Conservation (phyloP, 2,329 filamentous ascomycete species). For the Pezicula rhizophila region DNA sequence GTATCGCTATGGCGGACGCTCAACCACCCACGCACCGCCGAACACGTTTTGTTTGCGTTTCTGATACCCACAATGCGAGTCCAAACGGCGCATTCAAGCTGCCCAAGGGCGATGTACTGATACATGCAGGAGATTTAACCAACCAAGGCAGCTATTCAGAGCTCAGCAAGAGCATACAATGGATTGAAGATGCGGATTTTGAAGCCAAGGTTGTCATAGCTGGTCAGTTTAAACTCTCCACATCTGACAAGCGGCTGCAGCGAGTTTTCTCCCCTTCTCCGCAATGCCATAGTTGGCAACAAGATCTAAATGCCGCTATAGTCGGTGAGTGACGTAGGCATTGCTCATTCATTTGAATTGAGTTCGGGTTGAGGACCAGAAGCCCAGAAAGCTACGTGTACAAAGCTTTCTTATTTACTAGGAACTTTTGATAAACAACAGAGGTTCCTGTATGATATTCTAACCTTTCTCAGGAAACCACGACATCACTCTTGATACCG, state of each 20-base stretch:
- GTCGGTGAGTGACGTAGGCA: too few relatives aligned
- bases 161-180: conserved; percentile 55
- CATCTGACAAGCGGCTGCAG: too few relatives aligned
- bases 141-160: conserved; percentile 61
- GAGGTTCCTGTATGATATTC: background rate
- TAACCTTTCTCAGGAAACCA: conserved; percentile 55
- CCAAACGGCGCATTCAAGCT: conserved; percentile 48
- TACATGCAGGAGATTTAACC: conserved; percentile 72
- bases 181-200: conserved; percentile 63
- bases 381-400: background rate
- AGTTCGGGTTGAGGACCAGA: background rate
- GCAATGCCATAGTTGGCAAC: too few relatives aligned
- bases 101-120: conserved; percentile 66
- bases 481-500: conserved; percentile 63
- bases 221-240: conserved; percentile 35
- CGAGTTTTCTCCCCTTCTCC: background rate
- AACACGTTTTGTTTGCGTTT: conserved; percentile 68
- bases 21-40: conserved; percentile 22
- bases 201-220: conserved; percentile 66
- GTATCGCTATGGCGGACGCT: background rate
- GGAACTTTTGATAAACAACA: background rate
- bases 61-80: conserved; percentile 67
- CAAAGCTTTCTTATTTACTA: conserved; percentile 1
- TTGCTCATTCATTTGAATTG: too few relatives aligned
- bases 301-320: too few relatives aligned